Percentiles rank a stretch among this genome's conserved stretches.
Evolutionary conservation across 495 filamentous ascomycete genomes (phyloP).

Genomic region (Filosporella fistucella): DNA sequence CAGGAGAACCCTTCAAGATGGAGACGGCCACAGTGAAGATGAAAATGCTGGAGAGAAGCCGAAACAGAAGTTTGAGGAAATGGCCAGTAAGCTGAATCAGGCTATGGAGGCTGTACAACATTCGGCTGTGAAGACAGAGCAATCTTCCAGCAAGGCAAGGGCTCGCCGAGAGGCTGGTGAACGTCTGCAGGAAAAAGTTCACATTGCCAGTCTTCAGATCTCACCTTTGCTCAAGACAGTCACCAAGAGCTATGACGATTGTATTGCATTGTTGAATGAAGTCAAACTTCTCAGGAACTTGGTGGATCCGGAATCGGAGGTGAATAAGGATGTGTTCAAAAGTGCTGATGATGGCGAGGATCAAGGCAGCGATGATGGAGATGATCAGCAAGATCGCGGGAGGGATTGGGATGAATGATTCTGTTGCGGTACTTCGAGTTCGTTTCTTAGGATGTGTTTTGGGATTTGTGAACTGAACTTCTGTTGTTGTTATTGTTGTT

Average conservation of each 20-base stretch:
- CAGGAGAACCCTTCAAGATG: conserved; percentile 15
- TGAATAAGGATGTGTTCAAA: conserved; percentile 6
- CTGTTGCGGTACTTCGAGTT: background rate
- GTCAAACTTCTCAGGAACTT: conserved; percentile 6
- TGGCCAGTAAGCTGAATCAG: conserved; percentile 8
- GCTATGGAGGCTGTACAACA: conserved; percentile 1
- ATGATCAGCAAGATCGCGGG: background rate
- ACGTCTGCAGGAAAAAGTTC: conserved; percentile 17
- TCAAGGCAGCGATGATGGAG: background rate
- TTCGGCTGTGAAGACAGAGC: conserved; percentile 17
- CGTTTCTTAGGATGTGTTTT: background rate
- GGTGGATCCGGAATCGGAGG: conserved; percentile 8
- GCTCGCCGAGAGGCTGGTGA: conserved; percentile 13
- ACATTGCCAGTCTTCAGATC: conserved; percentile 6
- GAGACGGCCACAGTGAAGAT: conserved; percentile 20
- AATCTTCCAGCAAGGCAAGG: background rate
- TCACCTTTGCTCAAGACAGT: conserved; percentile 1
- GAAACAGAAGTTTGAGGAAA: conserved; percentile 22
- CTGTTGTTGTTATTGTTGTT: too few species aligned
- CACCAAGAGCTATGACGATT: conserved; percentile 3
- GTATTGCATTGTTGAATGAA: conserved; percentile 9
- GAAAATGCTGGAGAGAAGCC: background rate
- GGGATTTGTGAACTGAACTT: background rate
- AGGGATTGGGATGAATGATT: background rate
- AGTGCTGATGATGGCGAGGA: background rate